Base-by-base conservation (phyloP, 306 rosid species). In the Parietaria judaica region DNA sequence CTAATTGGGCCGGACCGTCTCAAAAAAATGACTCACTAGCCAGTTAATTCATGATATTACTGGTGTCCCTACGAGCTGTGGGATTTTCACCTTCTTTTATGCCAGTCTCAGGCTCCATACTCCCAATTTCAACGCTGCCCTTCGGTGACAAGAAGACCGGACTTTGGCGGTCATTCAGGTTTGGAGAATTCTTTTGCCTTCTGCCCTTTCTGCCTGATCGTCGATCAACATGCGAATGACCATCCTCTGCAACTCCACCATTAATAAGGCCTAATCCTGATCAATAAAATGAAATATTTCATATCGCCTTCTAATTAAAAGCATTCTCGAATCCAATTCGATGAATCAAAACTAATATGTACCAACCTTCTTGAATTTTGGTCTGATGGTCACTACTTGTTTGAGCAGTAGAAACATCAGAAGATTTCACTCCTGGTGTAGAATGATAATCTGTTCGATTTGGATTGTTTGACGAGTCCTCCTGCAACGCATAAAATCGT, bases 151-250 rank as follows among this genome's bases (percentile, higher is more conserved):
- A 55, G 58, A 67, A 61, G 39, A 58, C 37, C 59, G 70, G 83
- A 66, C 78, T 76, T 86, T 76, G 80, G 90, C 31, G 31, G 58
- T 83, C 90, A 55, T 67, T 59, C 59, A 65, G 50, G 73, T 67
- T 88, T 56, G 87, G 67, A 69, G 86, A 75, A 81, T 71, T 81
- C 74, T 68, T 88, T 16, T 71, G 88, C 36, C 95, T 77, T 74
- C 79, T 81, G 60, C 82, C 76, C 74, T 68, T 86, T 83, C 71
- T 88, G 12, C 84, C 94, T 47, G 79, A 54, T 36, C 81, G 90
- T 64, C 83, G 74, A 66, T 82, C 94, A 69, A 84, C 44, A 49
- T 80, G 66, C 60, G 74, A 76, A 58, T 72, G 80, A 64, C 81
- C 79, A 80, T 81, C 84, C 68, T 83, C 89, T 39, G 74, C 49